phyloP scores from a whole-genome alignment of 75 land plant species.

The Picea glauca region DNA sequence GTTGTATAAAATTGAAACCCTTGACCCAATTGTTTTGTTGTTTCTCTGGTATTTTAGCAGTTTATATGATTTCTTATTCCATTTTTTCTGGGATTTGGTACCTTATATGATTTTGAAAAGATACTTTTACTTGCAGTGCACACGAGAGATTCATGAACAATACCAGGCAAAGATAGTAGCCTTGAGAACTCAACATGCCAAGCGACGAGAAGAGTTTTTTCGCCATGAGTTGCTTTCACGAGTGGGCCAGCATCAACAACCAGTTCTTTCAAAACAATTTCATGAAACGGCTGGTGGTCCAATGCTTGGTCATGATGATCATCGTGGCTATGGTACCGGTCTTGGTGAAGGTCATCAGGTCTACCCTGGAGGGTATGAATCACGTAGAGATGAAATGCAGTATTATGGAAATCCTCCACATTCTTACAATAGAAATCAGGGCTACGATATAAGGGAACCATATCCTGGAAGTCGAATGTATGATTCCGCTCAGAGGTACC shows the following conservation, averaged over 20 bases:
- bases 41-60: not conserved
- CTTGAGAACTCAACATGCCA: conserved; percentile 63
- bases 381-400: conserved; percentile 29
- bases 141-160: conserved; percentile 73
- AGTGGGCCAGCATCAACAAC: conserved; percentile 59
- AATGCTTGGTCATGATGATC: conserved; percentile 12
- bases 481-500: not conserved
- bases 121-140: conserved; percentile 41
- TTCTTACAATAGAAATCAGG: conserved; percentile 16
- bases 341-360: conserved; percentile 16
- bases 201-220: conserved; percentile 66
- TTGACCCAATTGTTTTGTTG: not conserved
- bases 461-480: conserved; percentile 29
- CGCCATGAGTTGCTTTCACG: conserved; percentile 60
- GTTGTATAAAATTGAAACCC: no score
- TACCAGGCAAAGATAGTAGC: conserved; percentile 64
- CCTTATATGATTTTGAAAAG: not conserved
- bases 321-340: conserved; percentile 21
- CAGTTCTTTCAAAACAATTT: conserved; percentile 17
- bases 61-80: not conserved
- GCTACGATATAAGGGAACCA: conserved; percentile 31
- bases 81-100: not conserved
- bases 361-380: conserved; percentile 19
- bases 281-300: conserved; percentile 15
- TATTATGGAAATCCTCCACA: conserved; percentile 18